A percentile compares a stretch with the other conserved stretches of the same genome.
Evolutionary conservation across 2,329 filamentous ascomycete species (phyloP).

Genomic region (Cordyceps militaris): DNA sequence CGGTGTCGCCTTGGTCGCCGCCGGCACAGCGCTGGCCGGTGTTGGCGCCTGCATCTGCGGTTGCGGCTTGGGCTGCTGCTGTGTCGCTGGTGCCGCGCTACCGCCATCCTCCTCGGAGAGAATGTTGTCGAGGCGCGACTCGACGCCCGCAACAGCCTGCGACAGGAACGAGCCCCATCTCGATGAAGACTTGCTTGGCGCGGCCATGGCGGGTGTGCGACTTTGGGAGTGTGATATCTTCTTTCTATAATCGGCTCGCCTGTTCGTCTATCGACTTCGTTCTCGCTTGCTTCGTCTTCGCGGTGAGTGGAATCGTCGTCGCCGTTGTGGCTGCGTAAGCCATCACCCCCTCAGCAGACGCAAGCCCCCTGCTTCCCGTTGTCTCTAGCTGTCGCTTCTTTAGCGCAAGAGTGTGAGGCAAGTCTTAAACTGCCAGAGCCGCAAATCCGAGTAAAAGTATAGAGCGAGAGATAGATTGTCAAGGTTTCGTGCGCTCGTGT

Average conservation of each 20-base stretch:
- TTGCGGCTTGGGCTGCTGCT: constrained; percentile 25
- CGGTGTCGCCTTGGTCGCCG: constrained; percentile 26
- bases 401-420: background rate
- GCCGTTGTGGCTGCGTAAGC: constrained; percentile 1
- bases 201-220: constrained; percentile 34
- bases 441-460: background rate
- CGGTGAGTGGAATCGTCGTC: background rate
- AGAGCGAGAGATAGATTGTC: background rate
- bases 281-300: background rate
- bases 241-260: background rate
- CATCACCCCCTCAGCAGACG: background rate
- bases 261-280: background rate
- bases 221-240: background rate
- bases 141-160: constrained; percentile 86
- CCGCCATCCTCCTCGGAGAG: constrained; percentile 65
- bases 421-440: background rate
- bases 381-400: background rate
- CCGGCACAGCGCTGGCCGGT: constrained; percentile 12
- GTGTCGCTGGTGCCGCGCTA: constrained; percentile 24
- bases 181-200: constrained; percentile 43
- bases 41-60: constrained; percentile 12
- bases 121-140: constrained; percentile 87
- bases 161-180: constrained; percentile 78
- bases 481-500: background rate
- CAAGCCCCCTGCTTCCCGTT: background rate